phyloP scores from a whole-genome alignment of 495 filamentous ascomycete genomes.

The Penicillium macrosclerotiorum region DNA sequence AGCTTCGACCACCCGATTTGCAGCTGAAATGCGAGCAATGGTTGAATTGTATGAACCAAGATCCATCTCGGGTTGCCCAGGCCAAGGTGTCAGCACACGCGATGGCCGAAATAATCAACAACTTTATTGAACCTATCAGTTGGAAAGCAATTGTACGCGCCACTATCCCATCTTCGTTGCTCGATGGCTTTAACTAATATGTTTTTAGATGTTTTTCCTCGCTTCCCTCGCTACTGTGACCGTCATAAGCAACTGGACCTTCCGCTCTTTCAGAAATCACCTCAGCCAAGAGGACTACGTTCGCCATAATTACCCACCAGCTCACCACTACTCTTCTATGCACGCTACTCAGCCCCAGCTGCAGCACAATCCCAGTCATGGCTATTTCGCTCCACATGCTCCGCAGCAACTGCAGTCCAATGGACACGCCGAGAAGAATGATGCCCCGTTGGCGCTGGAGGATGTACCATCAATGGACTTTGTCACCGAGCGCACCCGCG shows the following conservation, averaged over 20 bases:
- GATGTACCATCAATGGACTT: constrained; percentile 29
- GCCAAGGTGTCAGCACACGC: constrained; percentile 70
- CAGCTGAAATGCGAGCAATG: constrained; percentile 71
- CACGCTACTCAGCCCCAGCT: constrained; percentile 21
- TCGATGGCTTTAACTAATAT: constrained; percentile 12
- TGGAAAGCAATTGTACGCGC: constrained; percentile 67
- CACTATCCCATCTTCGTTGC: neutral
- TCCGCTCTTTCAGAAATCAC: constrained; percentile 43
- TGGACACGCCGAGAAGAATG: constrained; percentile 24
- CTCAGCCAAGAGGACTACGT: constrained; percentile 34
- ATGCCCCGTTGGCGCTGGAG: constrained; percentile 37
- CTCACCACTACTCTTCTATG: constrained; percentile 26
- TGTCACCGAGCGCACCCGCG: constrained; percentile 35
- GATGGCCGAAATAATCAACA: constrained; percentile 77
- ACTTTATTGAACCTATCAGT: constrained; percentile 67
- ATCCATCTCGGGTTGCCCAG: constrained; percentile 62
- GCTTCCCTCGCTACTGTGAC: constrained; percentile 43
- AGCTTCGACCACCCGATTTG: constrained; percentile 65
- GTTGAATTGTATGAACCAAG: constrained; percentile 81
- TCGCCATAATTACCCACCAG: constrained; percentile 21
- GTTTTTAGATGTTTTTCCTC: constrained; percentile 39
- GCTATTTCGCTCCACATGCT: constrained; percentile 25
- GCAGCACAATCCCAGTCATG: constrained; percentile 26
- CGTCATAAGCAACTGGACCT: constrained; percentile 47
- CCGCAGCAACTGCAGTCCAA: constrained; percentile 8